Percentiles rank a stretch among this genome's conserved stretches.
phyloP scores from a whole-genome alignment of 2,329 filamentous ascomycete species.

The Plectosphaerella sp. region DNA sequence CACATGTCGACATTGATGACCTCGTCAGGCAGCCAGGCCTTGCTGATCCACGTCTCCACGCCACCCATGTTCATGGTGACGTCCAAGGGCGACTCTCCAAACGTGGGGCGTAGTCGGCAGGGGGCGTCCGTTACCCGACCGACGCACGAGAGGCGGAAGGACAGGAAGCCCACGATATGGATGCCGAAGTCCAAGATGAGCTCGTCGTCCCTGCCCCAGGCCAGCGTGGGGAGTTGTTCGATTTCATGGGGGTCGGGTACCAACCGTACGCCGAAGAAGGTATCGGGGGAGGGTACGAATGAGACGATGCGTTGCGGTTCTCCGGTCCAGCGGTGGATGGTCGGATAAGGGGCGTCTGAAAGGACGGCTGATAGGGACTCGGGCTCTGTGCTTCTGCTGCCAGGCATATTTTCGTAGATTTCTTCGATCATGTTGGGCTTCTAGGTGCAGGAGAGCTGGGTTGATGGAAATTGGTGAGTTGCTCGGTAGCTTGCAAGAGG shows the following conservation, averaged over 20 bases:
- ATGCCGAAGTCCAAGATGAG: constrained; percentile 27
- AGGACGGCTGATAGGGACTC: not conserved
- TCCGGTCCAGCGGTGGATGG: constrained; percentile 10
- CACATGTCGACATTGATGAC: constrained; percentile 27
- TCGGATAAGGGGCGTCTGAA: constrained; percentile 2
- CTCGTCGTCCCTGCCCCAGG: constrained; percentile 20
- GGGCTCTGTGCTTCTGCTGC: not conserved
- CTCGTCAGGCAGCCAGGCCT: constrained; percentile 30
- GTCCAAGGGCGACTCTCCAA: constrained; percentile 29
- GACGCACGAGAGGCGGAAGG: constrained; percentile 20
- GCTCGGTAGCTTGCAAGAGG: too few relatives aligned
- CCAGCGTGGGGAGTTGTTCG: constrained; percentile 8
- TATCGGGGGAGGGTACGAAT: constrained; percentile 13
- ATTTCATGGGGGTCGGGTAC: constrained; percentile 10
- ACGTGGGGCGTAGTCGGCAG: constrained; percentile 26
- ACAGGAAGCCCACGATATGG: constrained; percentile 25
- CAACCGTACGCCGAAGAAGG: constrained; percentile 16
- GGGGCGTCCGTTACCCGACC: constrained; percentile 28
- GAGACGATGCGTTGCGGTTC: constrained; percentile 12
- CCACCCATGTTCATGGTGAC: constrained; percentile 25
- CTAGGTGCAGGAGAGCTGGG: too few relatives aligned
- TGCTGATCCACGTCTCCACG: constrained; percentile 30
- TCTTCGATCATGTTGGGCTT: too few relatives aligned
- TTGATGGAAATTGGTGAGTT: too few relatives aligned
- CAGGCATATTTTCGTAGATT: too few relatives aligned